Evolutionary conservation across 2,329 filamentous ascomycete species (phyloP), one percentile per base, ranked within the genome.

Genomic region (Lizonia empirigonia): DNA sequence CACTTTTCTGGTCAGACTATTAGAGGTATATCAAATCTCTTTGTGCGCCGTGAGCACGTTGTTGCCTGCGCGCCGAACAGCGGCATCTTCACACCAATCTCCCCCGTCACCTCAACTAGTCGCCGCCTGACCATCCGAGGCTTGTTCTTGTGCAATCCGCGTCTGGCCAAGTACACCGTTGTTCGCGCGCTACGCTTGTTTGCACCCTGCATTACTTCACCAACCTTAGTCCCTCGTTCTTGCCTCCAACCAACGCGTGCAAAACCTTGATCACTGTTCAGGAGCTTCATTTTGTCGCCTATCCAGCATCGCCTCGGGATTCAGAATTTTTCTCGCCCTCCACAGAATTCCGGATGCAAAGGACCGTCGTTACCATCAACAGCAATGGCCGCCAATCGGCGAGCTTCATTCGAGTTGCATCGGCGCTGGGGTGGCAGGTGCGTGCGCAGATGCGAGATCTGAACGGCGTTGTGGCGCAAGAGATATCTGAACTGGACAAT

Each of bases 321-420:
- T 34, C 22, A 18, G 40, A 24, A 18, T 49, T 35, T 38, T 23
- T 7, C 24, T 12, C 18, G 32, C 30, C 29, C 47, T 27, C 13
- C 10, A 36, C 35, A 37, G 12, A 38, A 44, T 56, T 50, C 53
- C 72, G 70, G 64, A 74, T 74, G 71, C 69, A 72, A 65, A 72
- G 70, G 62, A 94, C 92, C 78, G 94, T 89, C 47, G 93, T 92
- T 70, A 87, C 96, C 69, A 92, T 97, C 78, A 97, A 97, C 77
- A 91, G 91, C 71, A 93, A 91, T 72, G 94, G 94, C 69, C 89
- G 94, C 65, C 94, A 99, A 80, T 91, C 93, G 59, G 93, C 93
- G 51, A 97, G 92, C 53, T 86, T 99, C 68, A 94, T 97, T 65
- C 89, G 94, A 62, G 91, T 96, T 70, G 93, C 93, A 50, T 90